These are phyloP conservation scores for Breviolum minutum DNA, from an alignment of 73 alveolate species.

Conservation along the genomic window DNA sequence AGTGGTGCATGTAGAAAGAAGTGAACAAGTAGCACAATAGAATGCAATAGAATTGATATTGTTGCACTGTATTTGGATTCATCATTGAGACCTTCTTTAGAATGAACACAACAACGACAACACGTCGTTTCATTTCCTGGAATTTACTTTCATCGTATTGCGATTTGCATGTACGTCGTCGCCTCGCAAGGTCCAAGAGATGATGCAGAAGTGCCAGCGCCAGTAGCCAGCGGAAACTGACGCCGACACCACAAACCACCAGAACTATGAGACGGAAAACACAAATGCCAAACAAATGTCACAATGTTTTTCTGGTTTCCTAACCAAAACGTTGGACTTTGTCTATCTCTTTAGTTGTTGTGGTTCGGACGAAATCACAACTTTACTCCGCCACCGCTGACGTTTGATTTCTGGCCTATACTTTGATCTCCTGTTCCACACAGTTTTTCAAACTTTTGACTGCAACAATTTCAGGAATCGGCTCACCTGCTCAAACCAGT, in stretches of 20 bases:
- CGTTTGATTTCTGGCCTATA: background rate
- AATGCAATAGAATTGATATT: too few relatives aligned
- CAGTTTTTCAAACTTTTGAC: too few relatives aligned
- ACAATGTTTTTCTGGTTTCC: background rate
- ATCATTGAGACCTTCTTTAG: too few relatives aligned
- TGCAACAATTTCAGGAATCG: background rate
- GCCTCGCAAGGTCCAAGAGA: constrained; percentile 67
- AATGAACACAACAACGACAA: too few relatives aligned
- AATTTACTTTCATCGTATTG: background rate
- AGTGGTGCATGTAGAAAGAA: too few relatives aligned
- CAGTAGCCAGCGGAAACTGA: constrained; percentile 65
- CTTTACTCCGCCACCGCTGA: too few relatives aligned
- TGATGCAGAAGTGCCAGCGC: constrained; percentile 19
- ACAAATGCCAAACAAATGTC: background rate
- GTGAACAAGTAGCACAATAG: too few relatives aligned
- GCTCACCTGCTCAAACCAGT: constrained; percentile 40
- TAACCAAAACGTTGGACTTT: too few relatives aligned
- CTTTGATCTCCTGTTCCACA: background rate
- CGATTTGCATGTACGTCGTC: background rate
- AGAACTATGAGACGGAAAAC: background rate
- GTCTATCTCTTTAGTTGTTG: too few relatives aligned
- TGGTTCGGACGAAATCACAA: too few relatives aligned
- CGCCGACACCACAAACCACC: background rate
- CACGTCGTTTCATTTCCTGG: background rate
- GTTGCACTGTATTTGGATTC: background rate